These are phyloP conservation scores for Didymella lethalis DNA, from an alignment of 2,329 filamentous ascomycete genomes.

Conservation along the genomic window DNA sequence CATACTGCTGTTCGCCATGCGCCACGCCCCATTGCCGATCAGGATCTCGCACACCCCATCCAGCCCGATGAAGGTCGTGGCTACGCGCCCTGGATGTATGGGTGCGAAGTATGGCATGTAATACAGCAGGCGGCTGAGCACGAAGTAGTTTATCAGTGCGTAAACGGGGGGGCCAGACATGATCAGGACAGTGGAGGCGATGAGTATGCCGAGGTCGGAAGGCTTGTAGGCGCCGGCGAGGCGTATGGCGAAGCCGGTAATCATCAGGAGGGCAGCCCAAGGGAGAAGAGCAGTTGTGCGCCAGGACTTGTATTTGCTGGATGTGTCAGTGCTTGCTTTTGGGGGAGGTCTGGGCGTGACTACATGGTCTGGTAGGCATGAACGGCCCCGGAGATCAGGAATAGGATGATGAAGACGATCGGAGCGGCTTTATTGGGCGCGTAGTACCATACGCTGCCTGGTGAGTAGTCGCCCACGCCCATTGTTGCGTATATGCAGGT, in stretches of 20 bases:
- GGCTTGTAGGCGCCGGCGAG: conserved; percentile 63
- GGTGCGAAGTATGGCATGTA: conserved; percentile 69
- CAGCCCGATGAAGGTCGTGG: conserved; percentile 65
- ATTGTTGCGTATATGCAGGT: conserved; percentile 21
- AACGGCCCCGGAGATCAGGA: conserved; percentile 55
- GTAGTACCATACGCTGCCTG: conserved; percentile 54
- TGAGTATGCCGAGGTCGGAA: conserved; percentile 51
- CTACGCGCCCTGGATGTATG: conserved; percentile 64
- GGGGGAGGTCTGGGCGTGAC: conserved; percentile 30
- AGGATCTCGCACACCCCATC: conserved; percentile 61
- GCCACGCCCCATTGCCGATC: conserved; percentile 60
- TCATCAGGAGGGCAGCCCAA: conserved; percentile 63
- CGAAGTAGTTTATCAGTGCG: conserved; percentile 68
- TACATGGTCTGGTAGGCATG: conserved; percentile 67
- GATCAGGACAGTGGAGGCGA: conserved; percentile 53
- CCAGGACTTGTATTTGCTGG: conserved; percentile 65
- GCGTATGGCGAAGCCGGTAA: conserved; percentile 63
- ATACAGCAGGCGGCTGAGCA: conserved; percentile 66
- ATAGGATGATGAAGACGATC: conserved; percentile 61
- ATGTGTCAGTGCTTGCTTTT: neutral
- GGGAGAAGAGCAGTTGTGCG: conserved; percentile 63
- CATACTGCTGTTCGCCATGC: conserved; percentile 53
- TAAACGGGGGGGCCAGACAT: conserved; percentile 62
- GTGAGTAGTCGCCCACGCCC: conserved; percentile 46
- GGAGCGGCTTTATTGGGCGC: conserved; percentile 64